Base-by-base conservation (phyloP, 2,329 filamentous ascomycete genomes). In the Fusarium acutatum region DNA sequence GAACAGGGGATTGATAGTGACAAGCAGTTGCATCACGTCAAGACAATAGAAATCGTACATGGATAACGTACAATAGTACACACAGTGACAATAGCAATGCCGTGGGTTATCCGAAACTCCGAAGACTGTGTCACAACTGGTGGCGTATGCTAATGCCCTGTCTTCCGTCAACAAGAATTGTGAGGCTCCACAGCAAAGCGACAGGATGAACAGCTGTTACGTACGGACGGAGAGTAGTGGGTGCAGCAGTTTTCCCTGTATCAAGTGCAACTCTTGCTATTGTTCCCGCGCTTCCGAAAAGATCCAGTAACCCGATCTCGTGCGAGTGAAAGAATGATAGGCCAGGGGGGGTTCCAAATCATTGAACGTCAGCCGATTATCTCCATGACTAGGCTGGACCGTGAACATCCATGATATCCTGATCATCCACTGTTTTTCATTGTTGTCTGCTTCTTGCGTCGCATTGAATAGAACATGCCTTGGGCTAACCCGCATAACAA, bases 171-270 rank as follows among this genome's bases (percentile, higher is more conserved):
- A 59, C 38, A 54, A 43, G 37, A 57, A 56, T 44, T 53, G 37
- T 65, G 54, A 69, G 61, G 60, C 65, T 56, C 67, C 74, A 77
- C 70, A 60, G 46, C 54, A 43, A 54, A 61, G 63, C 59, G 64
- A 72, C 56, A 52, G 71, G 74, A 73, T 58, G 71, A 73, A 73
- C 71, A 71, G 46, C 67, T 71, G 62, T 74, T 57, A 71, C 67
- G 68, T 68, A 71, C 41, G 69, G 60, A 59, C 46, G 56, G 32
- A 59, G n/a, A 35, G 30, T 58, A 24, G 59, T 54, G 54, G 40
- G 52, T 65, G 66, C 52, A 60, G 60, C 62, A 41, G 44, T 57
- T 59, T 41, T 38, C 43, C 30, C 37, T 49, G 28, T 24, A 43
- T 49, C 41, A 47, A 50, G 62, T 68, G 43, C 61, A 60, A 72